Conservation (phyloP, 305 asterid species). For the Rubia balearica region DNA sequence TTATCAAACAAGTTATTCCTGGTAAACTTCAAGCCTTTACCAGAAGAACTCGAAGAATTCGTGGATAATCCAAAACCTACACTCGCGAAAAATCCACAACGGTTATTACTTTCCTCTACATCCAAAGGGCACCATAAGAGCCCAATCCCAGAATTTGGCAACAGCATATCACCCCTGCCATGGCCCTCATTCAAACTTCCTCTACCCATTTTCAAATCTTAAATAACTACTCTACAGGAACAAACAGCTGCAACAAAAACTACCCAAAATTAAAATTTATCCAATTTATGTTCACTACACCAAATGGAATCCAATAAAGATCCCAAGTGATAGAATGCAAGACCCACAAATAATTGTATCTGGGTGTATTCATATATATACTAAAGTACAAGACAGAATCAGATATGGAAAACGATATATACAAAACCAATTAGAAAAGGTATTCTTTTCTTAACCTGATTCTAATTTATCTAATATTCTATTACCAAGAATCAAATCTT, state of each 20-base stretch:
- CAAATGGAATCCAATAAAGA: background rate
- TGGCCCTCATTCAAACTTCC: conserved; percentile 18
- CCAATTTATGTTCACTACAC: background rate
- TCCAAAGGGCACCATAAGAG: conserved; percentile 37
- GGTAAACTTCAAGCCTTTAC: conserved; percentile 24
- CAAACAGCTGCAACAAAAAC: conserved; percentile 11
- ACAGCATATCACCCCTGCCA: conserved; percentile 20
- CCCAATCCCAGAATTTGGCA: conserved; percentile 31
- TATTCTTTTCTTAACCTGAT: too few relatives aligned
- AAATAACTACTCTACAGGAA: background rate
- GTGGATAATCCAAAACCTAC: conserved; percentile 33
- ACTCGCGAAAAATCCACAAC: conserved; percentile 41
- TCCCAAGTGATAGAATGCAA: background rate
- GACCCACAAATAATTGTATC: too few relatives aligned
- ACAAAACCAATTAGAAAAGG: too few relatives aligned
- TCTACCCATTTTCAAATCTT: conserved; percentile 24
- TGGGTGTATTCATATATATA: too few relatives aligned
- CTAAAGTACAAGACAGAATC: too few relatives aligned
- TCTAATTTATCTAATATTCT: too few relatives aligned
- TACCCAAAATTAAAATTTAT: conserved; percentile 9
- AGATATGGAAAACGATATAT: too few relatives aligned
- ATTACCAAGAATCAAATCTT: conserved; percentile 15
- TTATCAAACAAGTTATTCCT: conserved; percentile 21
- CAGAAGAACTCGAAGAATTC: conserved; percentile 24
- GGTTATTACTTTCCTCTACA: conserved; percentile 21